Conservation (phyloP, 2,329 filamentous ascomycete genomes). For the Septoria linicola region DNA sequence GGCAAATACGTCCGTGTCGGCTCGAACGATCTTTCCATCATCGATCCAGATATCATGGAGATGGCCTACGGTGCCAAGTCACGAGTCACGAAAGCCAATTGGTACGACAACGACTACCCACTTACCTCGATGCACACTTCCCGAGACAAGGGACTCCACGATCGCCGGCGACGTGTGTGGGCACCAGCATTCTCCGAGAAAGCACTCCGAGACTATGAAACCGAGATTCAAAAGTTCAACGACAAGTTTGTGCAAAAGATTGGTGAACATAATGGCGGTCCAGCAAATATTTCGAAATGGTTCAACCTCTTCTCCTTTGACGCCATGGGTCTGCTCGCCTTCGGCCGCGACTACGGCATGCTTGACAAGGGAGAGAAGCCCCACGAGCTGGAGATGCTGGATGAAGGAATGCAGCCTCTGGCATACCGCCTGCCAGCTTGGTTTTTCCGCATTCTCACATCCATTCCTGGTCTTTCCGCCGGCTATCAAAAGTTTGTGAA, state of each 20-base stretch:
- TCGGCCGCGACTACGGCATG: conserved; percentile 45
- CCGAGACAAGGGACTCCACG: conserved; percentile 41
- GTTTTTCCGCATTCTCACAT: conserved; percentile 38
- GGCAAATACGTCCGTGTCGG: conserved; percentile 41
- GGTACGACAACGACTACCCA: conserved; percentile 43
- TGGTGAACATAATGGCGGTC: conserved; percentile 28
- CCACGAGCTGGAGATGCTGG: conserved; percentile 42
- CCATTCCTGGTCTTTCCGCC: conserved; percentile 39
- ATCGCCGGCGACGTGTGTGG: conserved; percentile 45
- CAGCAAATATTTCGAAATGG: conserved; percentile 43
- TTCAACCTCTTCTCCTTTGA: conserved; percentile 48
- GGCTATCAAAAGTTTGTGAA: conserved; percentile 41
- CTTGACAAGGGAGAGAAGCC: conserved; percentile 38
- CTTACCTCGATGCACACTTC: conserved; percentile 42
- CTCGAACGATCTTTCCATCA: conserved; percentile 41
- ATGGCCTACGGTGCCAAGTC: conserved; percentile 42
- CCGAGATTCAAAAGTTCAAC: conserved; percentile 40
- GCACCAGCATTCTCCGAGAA: conserved; percentile 44
- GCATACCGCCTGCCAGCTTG: conserved; percentile 37
- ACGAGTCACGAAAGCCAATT: conserved; percentile 44
- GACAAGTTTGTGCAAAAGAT: conserved; percentile 40
- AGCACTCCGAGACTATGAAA: conserved; percentile 45
- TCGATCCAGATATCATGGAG: conserved; percentile 40
- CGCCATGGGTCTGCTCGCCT: conserved; percentile 49
- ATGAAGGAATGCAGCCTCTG: conserved; percentile 37